Base-by-base conservation (phyloP, 345 rosid genomes). In the Aquilaria yunnanensis region DNA sequence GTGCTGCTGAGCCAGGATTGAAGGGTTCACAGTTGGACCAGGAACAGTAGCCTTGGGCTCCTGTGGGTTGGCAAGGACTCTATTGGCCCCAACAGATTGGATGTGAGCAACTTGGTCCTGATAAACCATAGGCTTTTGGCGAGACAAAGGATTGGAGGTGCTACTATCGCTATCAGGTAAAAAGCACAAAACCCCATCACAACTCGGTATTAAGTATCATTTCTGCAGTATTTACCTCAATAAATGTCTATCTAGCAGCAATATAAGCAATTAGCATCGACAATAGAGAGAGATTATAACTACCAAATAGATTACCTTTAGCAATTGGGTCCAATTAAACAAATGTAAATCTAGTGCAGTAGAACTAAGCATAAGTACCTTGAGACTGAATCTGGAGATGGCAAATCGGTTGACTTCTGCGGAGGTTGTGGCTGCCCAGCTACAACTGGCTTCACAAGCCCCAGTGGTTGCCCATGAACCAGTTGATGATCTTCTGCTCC, bases 401-500 rank as follows among this genome's bases (percentile, higher is more conserved):
- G 77, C 57, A 80, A 72, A 62, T 92, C 85, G 56, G 78, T 66
- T 6, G 86, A 69, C 69, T 80, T 90, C 64, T 70, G 83, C 71
- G 81, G 85, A 54, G 81, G 69, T 76, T 77, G 84, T 2, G 74
- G 47, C 57, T 69, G 80, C 8, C 77, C 75, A 34, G 84, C 71
- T 1, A 77, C 23, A 23, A 23, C 74, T 5, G 84, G 81, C 32
- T 83, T 93, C 68, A 81, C 74, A 72, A 77, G 78, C 52, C 82
- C 90, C 62, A 78, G 75, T 0, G 81, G 81, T 47, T 79, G 75
- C 9, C 90, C 87, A 31, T 80, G 96, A 60, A 90, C 97, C 29
- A 97, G 90, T 86, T 95, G 88, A 82, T 94, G 97, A 60, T 94
- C 99, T 64, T 93, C 99, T 0, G 94, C 75, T 16, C 82, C 89